Evolutionary conservation across 805 yeast species (phyloP), one percentile per base, ranked within the genome.

Genomic region (Wickerhamiella allomyrinae): DNA sequence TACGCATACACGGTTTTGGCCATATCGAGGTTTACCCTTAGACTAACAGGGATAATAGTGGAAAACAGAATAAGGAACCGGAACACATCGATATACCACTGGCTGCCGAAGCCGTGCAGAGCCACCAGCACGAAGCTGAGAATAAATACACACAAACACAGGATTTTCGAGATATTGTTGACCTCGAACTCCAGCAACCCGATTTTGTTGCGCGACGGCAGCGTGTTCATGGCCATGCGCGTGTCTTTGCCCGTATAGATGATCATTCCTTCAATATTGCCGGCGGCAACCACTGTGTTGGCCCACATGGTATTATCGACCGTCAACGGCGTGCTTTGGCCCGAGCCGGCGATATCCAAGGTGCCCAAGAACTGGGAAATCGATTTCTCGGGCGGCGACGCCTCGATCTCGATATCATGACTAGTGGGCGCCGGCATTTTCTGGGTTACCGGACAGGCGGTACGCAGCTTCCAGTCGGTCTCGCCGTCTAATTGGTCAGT

Each of bases 401-500:
- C 85, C 2, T 70, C 66, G n/a, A 86, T 68, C 37, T 68, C 66
- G 36, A 76, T 68, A 44, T 72, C 69, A 17, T 49, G 44, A 34
- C 54, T 44, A 9, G 51, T 74, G 27, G 39, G 66, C 65, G n/a
- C 70, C 62, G 10, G 73, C 60, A 34, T 74, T 50, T 27, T 59
- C 59, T 89, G 97, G 1, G 95, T 83, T 22, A 76, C 54, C 10
- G 77, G 70, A 38, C 78, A 71, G 0, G 95, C 91, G 29, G 83
- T 63, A 53, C 98, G 68, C 42, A 91, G 67, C 59, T 91, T 91
- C 99, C 99, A 91, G 63, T 91, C 99, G 5, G 99, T 91, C 60
- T 91, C 99, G 57, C 99, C 99, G 60, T 91, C 99, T 40, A 91
- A 67, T 62, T 91, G 99, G 65, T 91, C 99, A 0, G 99, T 91